phyloP scores from a whole-genome alignment of 805 yeast species.

The Candida saitoana region DNA sequence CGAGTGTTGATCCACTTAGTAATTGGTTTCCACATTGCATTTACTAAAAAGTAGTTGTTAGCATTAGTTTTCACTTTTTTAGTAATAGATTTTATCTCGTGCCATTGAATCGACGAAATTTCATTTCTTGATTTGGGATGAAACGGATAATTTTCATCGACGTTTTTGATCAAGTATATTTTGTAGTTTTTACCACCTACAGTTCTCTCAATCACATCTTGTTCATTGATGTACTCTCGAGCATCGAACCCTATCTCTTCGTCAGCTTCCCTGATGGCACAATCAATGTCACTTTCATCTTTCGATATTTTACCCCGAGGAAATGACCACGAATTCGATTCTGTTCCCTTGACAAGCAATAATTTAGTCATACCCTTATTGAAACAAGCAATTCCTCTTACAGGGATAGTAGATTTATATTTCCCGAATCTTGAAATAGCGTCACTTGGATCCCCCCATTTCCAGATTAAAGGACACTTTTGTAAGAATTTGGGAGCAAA shows the following conservation, averaged over 20 bases:
- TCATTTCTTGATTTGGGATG: constrained; percentile 84
- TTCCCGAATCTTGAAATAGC: constrained; percentile 76
- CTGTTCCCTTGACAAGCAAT: constrained; percentile 79
- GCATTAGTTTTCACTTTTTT: constrained; percentile 40
- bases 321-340: constrained; percentile 81
- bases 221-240: constrained; percentile 58
- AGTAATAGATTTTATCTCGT: constrained; percentile 44
- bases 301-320: constrained; percentile 96
- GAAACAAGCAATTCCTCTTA: constrained; percentile 89
- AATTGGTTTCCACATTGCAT: constrained; percentile 49
- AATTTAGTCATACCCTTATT: constrained; percentile 66
- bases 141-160: constrained; percentile 73
- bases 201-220: constrained; percentile 76
- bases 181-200: constrained; percentile 80
- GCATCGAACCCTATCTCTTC: constrained; percentile 95
- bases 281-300: constrained; percentile 80
- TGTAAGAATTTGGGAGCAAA: constrained; percentile 68
- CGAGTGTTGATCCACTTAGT: constrained; percentile 49
- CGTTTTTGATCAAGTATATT: constrained; percentile 70
- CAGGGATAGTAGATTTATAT: constrained; percentile 89
- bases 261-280: constrained; percentile 86
- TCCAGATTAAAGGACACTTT: constrained; percentile 73
- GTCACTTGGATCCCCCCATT: constrained; percentile 77
- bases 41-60: constrained; percentile 42
- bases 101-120: constrained; percentile 80